Conservation (phyloP, 129 eudicot genomes). For the Helichrysum umbraculigerum region DNA sequence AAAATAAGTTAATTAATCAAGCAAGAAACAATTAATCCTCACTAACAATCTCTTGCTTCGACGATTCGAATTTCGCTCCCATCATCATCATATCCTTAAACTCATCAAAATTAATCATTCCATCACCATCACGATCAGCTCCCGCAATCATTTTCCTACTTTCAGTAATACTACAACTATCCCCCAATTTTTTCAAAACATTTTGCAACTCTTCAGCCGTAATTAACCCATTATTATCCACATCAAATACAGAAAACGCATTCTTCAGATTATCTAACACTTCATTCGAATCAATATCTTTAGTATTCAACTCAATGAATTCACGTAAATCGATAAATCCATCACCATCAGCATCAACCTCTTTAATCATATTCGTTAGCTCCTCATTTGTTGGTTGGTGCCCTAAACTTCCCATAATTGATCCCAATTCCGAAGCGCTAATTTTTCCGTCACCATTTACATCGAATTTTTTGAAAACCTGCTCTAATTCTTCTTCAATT, state of each 20-base stretch:
- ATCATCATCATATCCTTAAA: constrained; percentile 78
- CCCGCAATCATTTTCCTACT: constrained; percentile 71
- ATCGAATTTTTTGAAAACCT: constrained; percentile 75
- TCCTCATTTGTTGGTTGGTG: constrained; percentile 53
- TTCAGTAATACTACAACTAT: constrained; percentile 49
- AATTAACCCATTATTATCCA: constrained; percentile 61
- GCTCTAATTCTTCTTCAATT: constrained; percentile 68
- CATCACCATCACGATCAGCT: constrained; percentile 62
- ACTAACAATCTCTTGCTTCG: constrained; percentile 9
- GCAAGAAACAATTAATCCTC: constrained; percentile 16
- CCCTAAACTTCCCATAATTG: constrained; percentile 72
- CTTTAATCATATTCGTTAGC: constrained; percentile 44
- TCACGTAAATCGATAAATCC: constrained; percentile 67
- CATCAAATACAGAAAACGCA: constrained; percentile 65
- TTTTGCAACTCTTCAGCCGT: constrained; percentile 68
- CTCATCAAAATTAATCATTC: constrained; percentile 65
- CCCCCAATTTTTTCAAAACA: constrained; percentile 62
- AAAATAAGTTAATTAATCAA: background rate
- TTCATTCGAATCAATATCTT: constrained; percentile 57
- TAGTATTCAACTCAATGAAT: constrained; percentile 67
- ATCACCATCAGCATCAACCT: constrained; percentile 74
- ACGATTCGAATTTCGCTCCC: constrained; percentile 54
- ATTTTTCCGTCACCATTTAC: constrained; percentile 70
- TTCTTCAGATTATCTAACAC: constrained; percentile 52
- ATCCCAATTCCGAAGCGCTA: constrained; percentile 58